phyloP scores from a whole-genome alignment of 805 yeast species.

The Pichia heedii region DNA sequence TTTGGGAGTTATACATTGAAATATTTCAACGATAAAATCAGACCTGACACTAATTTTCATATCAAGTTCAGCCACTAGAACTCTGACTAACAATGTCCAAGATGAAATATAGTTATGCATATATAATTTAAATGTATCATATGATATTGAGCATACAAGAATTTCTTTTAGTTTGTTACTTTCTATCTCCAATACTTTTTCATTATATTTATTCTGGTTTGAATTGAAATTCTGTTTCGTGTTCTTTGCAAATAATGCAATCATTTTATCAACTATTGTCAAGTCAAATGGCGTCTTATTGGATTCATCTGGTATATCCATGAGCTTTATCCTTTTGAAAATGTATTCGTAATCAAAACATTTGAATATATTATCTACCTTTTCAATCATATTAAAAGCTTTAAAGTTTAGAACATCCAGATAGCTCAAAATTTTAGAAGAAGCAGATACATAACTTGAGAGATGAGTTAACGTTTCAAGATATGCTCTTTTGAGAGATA shows the following conservation, averaged over 20 bases:
- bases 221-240: constrained; percentile 16
- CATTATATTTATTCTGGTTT: constrained; percentile 11
- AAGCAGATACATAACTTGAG: constrained; percentile 42
- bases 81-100: constrained; percentile 77
- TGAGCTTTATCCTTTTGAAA: constrained; percentile 29
- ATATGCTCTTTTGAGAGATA: constrained; percentile 44
- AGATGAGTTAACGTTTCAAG: constrained; percentile 44
- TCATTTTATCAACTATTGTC: constrained; percentile 28
- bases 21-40: constrained; percentile 63
- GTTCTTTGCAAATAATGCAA: constrained; percentile 20
- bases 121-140: constrained; percentile 36
- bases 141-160: constrained; percentile 38
- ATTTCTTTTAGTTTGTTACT: constrained; percentile 27
- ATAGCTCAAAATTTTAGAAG: constrained; percentile 60
- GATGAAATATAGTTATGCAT: constrained; percentile 63
- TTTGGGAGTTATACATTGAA: constrained; percentile 68
- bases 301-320: constrained; percentile 15
- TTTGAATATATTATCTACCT: constrained; percentile 28
- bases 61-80: constrained; percentile 51
- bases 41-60: constrained; percentile 37
- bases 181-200: constrained; percentile 15
- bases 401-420: constrained; percentile 63
- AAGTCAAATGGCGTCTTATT: constrained; percentile 32
- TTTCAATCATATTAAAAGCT: constrained; percentile 35
- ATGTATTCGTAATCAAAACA: constrained; percentile 34